Evolutionary conservation across 2,329 filamentous ascomycete species (phyloP), one percentile per base, ranked within the genome.

Genomic region (Alternaria longipes): DNA sequence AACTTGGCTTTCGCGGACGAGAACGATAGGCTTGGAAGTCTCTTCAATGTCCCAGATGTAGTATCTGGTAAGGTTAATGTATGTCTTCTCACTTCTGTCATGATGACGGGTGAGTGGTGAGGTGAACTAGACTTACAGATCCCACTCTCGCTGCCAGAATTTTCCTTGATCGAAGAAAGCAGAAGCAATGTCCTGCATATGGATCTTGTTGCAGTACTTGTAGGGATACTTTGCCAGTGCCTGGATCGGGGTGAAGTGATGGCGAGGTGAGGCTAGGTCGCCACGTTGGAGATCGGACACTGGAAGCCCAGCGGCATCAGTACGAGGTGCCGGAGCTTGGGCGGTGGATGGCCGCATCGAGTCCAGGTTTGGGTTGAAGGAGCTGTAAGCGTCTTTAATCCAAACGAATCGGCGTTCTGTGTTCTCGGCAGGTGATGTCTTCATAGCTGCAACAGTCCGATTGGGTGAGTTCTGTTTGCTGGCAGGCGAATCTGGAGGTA

Each of bases 1-100:
- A 36, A 94, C 85, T 74, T 97, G 91, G 1, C 73, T 68, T 1
- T 88, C 87, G 1, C 89, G 86, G 1, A 96, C 85, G 36, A 97
- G 84, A 24, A 94, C 77, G 26, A 90, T 81, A 1, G 89, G 87
- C 52, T 84, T 84, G n/a, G 54, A 36, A 7, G 61, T 36, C 32
- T 50, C 47, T 30, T 81, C 76, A 14, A 81, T 78, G 8, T 80
- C 75, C 72, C 88, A 83, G 36, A 93, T 72, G 74, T 91, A 93
- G 77, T 90, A 93, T 56, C 90, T 92, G 49, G 16, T 20, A 42
- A 30, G 32, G 1, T 50, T 50, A 50, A 20, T 12, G 16, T 9
- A 24, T 26, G 30, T 24, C 0, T 11, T 9, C 7, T 20, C 8
- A 36, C 12, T 41, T 24, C 24, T 24, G 24, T 5, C 7, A 63